These are phyloP conservation scores for Albifimbria verrucaria DNA, from an alignment of 2,329 filamentous ascomycete genomes.

Conservation along the genomic window DNA sequence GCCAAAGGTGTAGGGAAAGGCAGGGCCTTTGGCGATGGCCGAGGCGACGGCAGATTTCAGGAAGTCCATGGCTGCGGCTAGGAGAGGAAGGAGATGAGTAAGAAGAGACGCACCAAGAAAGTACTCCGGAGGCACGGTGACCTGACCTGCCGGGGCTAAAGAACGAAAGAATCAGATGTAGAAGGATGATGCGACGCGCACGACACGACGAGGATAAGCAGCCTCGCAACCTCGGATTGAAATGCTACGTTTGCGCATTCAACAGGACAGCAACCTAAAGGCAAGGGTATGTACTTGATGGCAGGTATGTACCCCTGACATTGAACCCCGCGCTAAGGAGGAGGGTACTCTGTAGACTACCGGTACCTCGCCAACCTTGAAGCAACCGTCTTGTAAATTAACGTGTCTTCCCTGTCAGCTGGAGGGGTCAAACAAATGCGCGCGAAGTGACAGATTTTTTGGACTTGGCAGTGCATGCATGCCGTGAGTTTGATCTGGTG, in stretches of 20 bases:
- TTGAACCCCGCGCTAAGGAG: no score
- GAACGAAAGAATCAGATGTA: neutral
- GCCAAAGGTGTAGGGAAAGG: constrained; percentile 89
- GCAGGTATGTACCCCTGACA: neutral
- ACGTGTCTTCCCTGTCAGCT: no score
- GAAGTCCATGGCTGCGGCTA: constrained; percentile 72
- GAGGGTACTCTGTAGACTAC: no score
- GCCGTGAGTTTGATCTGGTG: no score
- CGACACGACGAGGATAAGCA: neutral
- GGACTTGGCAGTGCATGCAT: no score
- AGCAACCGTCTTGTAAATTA: no score
- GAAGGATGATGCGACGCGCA: neutral
- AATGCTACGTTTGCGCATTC: neutral
- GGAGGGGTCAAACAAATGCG: no score
- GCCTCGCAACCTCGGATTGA: neutral
- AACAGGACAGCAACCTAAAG: no score
- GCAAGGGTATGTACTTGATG: no score
- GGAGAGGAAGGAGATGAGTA: neutral
- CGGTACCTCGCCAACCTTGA: no score
- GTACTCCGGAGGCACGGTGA: neutral
- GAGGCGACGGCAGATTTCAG: constrained; percentile 96
- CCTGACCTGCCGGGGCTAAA: neutral
- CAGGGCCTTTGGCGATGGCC: constrained; percentile 89
- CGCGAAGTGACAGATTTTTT: no score
- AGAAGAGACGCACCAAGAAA: neutral